Base-by-base conservation (phyloP, 192 early-diverging fungal species). In the Polychytrium aggregatum region DNA sequence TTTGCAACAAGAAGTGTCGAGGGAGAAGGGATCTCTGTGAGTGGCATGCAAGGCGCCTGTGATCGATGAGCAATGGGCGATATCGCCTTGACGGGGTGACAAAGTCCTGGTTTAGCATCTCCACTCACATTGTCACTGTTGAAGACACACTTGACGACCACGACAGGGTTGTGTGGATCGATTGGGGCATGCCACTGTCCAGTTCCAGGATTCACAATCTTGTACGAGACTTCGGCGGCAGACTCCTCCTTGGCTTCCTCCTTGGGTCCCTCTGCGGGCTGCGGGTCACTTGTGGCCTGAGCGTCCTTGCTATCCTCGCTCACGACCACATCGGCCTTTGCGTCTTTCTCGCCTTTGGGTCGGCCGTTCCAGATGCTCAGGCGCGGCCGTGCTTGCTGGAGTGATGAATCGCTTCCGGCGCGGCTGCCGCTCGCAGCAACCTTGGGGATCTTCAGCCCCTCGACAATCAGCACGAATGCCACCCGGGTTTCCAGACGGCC, bases 61-160 rank as follows among this genome's bases (percentile, higher is more conserved):
- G 28, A 38, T 1, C 16, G 13, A 25, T 1, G 28, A 18, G 9
- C 8, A 4, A 4, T 31, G 25, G 18, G 38, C 18, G 11, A 11
- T 11, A 4, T 33, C 31, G 31, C 31, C 11, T 33, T 14, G 2
- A 5, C n/a, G 10, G 0, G 11, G 16, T 1, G 22, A n/a, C 1
- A 11, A 8, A 29, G 17, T 34, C 10, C 30, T 0, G 39, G 6
- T 37, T 16, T 26, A 16, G 36, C 22, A 41, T 25, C 14, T 14
- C n/a, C 9, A 36, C 51, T 62, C 54, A 76, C 76, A 61, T 78
- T 78, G 16, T 50, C 37, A 11, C 53, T 37, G 41, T 78, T 70
- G 35, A 78, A 78, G 5, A 70, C 34, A 37, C 51, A 58, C 10
- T 48, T 37, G n/a, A 78, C 56, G 38, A 68, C 69, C 38, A 41